These are phyloP conservation scores for Nakataea oryzae DNA, from an alignment of 2,329 filamentous ascomycete genomes.

Conservation along the genomic window DNA sequence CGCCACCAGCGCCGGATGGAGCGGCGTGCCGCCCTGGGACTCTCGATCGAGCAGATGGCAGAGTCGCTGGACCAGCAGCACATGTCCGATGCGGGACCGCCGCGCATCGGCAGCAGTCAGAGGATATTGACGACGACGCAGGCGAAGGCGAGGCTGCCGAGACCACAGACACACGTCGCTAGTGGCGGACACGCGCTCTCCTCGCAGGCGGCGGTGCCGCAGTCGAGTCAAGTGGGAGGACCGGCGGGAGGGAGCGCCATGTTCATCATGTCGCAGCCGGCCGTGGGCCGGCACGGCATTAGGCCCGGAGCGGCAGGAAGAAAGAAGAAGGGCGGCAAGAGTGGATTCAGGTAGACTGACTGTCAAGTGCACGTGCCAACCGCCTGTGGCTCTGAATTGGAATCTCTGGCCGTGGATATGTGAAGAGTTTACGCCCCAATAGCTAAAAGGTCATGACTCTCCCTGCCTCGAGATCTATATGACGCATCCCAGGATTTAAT, in stretches of 20 bases:
- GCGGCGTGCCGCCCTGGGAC: background rate
- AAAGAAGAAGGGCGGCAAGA: background rate
- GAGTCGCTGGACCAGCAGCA: background rate
- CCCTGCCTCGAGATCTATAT: too few relatives aligned
- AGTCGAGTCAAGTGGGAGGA: background rate
- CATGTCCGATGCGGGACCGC: too few relatives aligned
- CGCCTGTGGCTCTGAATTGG: background rate
- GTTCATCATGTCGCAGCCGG: slow-evolving; percentile 1
- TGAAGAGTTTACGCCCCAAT: background rate
- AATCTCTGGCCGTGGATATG: too few relatives aligned
- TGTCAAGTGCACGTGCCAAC: background rate
- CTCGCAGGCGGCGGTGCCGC: background rate
- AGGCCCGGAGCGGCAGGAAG: background rate
- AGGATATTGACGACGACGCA: background rate
- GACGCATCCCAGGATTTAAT: too few relatives aligned
- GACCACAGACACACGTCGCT: background rate
- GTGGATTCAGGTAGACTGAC: background rate
- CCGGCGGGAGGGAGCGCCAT: background rate
- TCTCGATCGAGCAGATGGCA: background rate
- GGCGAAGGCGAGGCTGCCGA: background rate
- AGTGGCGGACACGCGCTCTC: background rate
- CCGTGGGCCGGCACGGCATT: background rate
- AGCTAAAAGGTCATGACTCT: too few relatives aligned
- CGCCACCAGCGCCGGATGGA: background rate
- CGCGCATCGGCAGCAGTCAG: background rate